Conservation (phyloP, 352 stramenopile genomes). For the Phytophthora pini region DNA sequence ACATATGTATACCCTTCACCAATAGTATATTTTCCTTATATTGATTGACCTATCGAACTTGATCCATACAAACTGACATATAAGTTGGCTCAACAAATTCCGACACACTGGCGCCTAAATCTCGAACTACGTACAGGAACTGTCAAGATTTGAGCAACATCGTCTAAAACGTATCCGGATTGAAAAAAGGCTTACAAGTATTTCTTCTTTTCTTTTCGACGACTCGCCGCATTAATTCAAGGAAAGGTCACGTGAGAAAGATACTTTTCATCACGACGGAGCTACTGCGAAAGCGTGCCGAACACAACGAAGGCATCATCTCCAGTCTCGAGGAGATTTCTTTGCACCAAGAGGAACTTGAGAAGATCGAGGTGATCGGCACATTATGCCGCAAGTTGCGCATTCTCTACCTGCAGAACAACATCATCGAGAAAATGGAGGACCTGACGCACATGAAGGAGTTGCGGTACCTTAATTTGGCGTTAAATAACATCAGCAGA, state of each 20-base stretch:
- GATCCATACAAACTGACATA: too few relatives aligned
- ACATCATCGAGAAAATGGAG: constrained; percentile 95
- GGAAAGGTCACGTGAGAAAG: not conserved
- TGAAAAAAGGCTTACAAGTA: too few relatives aligned
- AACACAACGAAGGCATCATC: constrained; percentile 95
- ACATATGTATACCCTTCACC: too few relatives aligned
- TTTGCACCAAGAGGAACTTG: constrained; percentile 93
- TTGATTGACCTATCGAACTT: too few relatives aligned
- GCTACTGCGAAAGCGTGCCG: constrained; percentile 88
- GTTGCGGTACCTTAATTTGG: constrained; percentile 96
- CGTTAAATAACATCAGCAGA: constrained; percentile 94
- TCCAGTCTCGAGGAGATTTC: constrained; percentile 95
- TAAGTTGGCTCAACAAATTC: too few relatives aligned
- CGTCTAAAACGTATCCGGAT: too few relatives aligned
- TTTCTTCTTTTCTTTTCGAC: too few relatives aligned
- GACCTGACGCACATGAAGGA: constrained; percentile 94
- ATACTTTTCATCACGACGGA: constrained; percentile 52
- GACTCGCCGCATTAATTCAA: too few relatives aligned
- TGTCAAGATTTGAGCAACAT: too few relatives aligned
- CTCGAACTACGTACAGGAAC: too few relatives aligned
- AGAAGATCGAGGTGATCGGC: constrained; percentile 92
- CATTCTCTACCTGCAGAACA: constrained; percentile 97
- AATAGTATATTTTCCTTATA: too few relatives aligned
- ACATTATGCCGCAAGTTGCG: constrained; percentile 91
- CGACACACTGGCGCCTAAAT: too few relatives aligned